A percentile compares a stretch with the other conserved stretches of the same genome.
Evolutionary conservation across 2,329 filamentous ascomycete genomes (phyloP).

Genomic region (Fusarium euwallaceae): DNA sequence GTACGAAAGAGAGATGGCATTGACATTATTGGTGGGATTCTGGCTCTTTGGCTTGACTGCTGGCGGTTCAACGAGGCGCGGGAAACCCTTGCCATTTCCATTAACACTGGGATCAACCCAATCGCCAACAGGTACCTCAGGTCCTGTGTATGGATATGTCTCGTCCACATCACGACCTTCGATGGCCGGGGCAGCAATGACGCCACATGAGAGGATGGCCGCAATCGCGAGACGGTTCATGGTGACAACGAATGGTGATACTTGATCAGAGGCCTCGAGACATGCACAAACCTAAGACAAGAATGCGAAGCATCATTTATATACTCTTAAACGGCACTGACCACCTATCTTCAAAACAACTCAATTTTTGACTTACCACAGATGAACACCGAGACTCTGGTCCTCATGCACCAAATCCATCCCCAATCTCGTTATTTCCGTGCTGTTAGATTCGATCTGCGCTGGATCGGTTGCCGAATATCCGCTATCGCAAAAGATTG

Average conservation of each 20-base stretch:
- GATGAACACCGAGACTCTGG: not conserved
- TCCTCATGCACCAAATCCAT: not conserved
- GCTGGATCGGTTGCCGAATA: not conserved
- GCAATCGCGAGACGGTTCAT: not conserved
- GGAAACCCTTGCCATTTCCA: constrained; percentile 65
- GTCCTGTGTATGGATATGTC: constrained; percentile 62
- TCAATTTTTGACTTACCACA: too few species aligned
- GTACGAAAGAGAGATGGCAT: constrained; percentile 64
- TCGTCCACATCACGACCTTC: constrained; percentile 52
- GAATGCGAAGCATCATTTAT: not conserved
- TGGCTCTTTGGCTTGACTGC: constrained; percentile 59
- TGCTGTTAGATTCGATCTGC: not conserved
- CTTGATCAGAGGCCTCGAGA: not conserved
- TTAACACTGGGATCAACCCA: constrained; percentile 64
- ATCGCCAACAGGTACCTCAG: constrained; percentile 62
- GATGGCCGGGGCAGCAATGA: not conserved
- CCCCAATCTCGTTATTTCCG: not conserved
- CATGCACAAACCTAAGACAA: not conserved
- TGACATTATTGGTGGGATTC: constrained; percentile 65
- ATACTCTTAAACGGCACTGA: not conserved
- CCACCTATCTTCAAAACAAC: too few species aligned
- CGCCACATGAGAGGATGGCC: not conserved
- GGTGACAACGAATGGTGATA: not conserved
- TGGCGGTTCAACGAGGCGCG: constrained; percentile 62
- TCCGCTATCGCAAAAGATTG: not conserved